Evolutionary conservation across 1,139 yeast species (phyloP).

Genomic region (Kodamaea ohmeri): DNA sequence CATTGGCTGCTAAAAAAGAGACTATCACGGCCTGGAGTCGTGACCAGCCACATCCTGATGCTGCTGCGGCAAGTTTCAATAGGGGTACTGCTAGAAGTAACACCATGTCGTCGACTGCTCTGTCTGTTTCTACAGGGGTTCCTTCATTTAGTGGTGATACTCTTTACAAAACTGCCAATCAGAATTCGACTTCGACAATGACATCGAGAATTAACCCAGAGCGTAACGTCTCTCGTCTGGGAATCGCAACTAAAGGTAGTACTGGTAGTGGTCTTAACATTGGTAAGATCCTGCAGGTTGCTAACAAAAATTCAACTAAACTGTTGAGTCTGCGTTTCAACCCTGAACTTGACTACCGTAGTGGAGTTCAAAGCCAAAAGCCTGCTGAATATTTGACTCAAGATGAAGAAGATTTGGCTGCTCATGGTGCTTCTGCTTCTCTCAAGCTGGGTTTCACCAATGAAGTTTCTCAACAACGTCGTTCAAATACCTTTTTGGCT

Average conservation of each 20-base stretch:
- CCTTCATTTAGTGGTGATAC: slow-evolving; percentile 36
- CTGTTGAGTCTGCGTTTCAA: slow-evolving; percentile 44
- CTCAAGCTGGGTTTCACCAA: slow-evolving; percentile 31
- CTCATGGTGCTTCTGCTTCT: slow-evolving; percentile 39
- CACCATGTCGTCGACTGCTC: slow-evolving; percentile 16
- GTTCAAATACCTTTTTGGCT: slow-evolving; percentile 38
- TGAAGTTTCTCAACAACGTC: slow-evolving; percentile 27
- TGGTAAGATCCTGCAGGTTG: slow-evolving; percentile 41
- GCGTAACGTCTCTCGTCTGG: slow-evolving; percentile 41
- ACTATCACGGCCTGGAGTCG: slow-evolving; percentile 44
- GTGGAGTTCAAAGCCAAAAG: slow-evolving; percentile 31
- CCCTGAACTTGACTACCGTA: slow-evolving; percentile 44
- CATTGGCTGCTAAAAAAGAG: slow-evolving; percentile 51
- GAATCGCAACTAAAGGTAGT: slow-evolving; percentile 35
- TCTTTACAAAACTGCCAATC: slow-evolving; percentile 42
- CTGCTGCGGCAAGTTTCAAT: slow-evolving; percentile 44
- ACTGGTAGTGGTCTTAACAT: slow-evolving; percentile 32
- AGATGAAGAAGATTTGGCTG: slow-evolving; percentile 36
- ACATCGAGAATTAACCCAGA: slow-evolving; percentile 50
- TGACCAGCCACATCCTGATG: slow-evolving; percentile 40
- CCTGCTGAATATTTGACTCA: slow-evolving; percentile 30
- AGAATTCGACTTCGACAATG: slow-evolving; percentile 45
- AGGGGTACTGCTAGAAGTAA: slow-evolving; percentile 7
- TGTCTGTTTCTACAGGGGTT: slow-evolving; percentile 31
- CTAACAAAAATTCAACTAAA: slow-evolving; percentile 42